Evolutionary conservation across 768 basidiomycete genomes (phyloP), one percentile per base, ranked within the genome.

Genomic region (Lactarius hengduanensis): DNA sequence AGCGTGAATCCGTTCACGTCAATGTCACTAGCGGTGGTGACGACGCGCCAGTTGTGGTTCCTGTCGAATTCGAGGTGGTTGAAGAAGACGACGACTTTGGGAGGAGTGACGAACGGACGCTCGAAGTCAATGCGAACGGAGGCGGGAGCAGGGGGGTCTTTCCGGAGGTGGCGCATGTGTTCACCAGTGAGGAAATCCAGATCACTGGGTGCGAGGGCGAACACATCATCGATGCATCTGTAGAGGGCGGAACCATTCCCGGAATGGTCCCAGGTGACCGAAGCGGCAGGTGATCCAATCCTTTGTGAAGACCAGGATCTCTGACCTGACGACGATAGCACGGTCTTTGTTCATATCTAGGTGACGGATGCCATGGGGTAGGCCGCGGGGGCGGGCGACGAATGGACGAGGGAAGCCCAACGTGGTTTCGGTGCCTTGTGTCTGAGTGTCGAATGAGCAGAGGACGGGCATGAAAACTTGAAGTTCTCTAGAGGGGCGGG

Each of bases 21-120:
- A 1, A 53, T 16, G 6, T 53, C 13, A 53, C 2, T 53, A 7
- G 50, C 50, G 15, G 22, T 53, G 5, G 50, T 53, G 10, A 53
- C 0, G 2, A 53, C 13, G 2, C 26, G 50, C 50, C 50, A 15
- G 15, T 53, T 7, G 22, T 2, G 5, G 1, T 53, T 15, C 2
- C 0, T 2, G 5, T 26, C 26, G 2, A 53, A 15, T 15, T 26
- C 22, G 26, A 53, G 22, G 22, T 2, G 50, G 15, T 53, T 53
- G 50, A 53, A 53, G 50, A 53, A 53, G 26, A 53, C 50, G n/a
- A 53, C 50, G 50, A 53, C 50, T 13, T 53, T 53, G 26, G 50
- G 50, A 53, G 50, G 50, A 26, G 50, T 53, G 50, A 53, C 26
- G 26, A 53, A 53, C 0, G 50, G 50, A 6, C 50, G 50, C 26